Evolutionary conservation across 179 eudicot species (phyloP), one percentile per base, ranked within the genome.

Genomic region (Beta macrorhiza): DNA sequence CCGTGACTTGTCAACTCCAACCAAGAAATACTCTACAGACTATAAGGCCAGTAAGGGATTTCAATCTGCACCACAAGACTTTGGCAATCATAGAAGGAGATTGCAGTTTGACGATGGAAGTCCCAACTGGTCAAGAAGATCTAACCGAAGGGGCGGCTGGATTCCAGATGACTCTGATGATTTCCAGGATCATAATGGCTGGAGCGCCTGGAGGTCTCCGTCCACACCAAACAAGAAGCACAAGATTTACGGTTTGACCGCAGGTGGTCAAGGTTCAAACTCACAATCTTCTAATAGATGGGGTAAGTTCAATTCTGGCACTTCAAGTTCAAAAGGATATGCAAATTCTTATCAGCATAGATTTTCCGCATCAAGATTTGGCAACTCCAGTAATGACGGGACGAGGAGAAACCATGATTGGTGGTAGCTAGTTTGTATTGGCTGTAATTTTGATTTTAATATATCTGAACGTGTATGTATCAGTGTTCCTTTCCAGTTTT

Each of bases 91-190:
- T 47, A 91, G 87, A 37, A 37, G 42, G 80, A 87, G 86, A 67
- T 3, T 87, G 22, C 87, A 87, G 22, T 82, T 63, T 64, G 92
- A 84, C 47, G 84, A 79, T 49, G 87, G 58, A 76, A 80, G 69
- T 83, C 67, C 79, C 62, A 51, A 78, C 83, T 67, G 84, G 89
- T 82, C 88, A 8, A 82, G 83, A 67, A 90, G 82, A 80, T 71
- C 87, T 57, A 94, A 91, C 78, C 72, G 80, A 53, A 90, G 91
- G 82, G 88, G 91, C 67, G 93, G 94, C 70, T 94, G 97, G 95
- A 90, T 67, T 70, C 86, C 89, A 20, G 94, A 92, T 83, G 87
- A 94, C 75, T 87, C 91, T 47, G 83, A 82, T 77, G 90, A 92
- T 78, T 57, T 62, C 45, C 72, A 86, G 78, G 85, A 42, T 25